These are phyloP conservation scores for Neospora caninum DNA, from an alignment of 169 alveolate genomes.

Conservation along the genomic window DNA sequence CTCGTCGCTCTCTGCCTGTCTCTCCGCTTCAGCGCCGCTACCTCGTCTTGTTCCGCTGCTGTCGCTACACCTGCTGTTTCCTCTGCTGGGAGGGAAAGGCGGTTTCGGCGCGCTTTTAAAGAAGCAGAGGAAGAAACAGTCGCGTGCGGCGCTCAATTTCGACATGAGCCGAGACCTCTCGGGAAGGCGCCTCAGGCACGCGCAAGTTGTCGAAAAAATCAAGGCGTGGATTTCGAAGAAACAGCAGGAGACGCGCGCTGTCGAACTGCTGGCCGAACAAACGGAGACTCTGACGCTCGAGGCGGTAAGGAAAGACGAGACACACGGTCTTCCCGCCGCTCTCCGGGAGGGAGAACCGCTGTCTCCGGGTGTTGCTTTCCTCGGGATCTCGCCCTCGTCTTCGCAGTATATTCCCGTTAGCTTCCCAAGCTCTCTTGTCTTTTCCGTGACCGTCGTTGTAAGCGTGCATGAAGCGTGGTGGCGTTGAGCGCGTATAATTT, in stretches of 20 bases:
- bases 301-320: neutral
- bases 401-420: neutral
- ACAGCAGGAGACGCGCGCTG: constrained; percentile 62
- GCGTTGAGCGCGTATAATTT: too few relatives aligned
- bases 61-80: constrained; percentile 53
- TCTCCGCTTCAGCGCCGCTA: too few relatives aligned
- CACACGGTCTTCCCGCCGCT: too few relatives aligned
- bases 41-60: neutral
- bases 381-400: too few relatives aligned
- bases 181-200: constrained; percentile 78
- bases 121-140: constrained; percentile 48
- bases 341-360: too few relatives aligned
- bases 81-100: constrained; percentile 74
- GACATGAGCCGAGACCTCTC: constrained; percentile 69
- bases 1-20: too few relatives aligned
- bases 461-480: too few relatives aligned
- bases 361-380: too few relatives aligned
- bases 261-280: neutral
- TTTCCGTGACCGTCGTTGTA: too few relatives aligned
- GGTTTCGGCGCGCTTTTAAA: constrained; percentile 72
- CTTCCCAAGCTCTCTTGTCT: neutral
- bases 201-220: constrained; percentile 74
- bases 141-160: constrained; percentile 8
- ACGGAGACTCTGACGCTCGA: neutral
- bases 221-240: constrained; percentile 78